Evolutionary conservation across 2,329 filamentous ascomycete genomes (phyloP), one percentile per base, ranked within the genome.

Genomic region (Zymoseptoria tritici): DNA sequence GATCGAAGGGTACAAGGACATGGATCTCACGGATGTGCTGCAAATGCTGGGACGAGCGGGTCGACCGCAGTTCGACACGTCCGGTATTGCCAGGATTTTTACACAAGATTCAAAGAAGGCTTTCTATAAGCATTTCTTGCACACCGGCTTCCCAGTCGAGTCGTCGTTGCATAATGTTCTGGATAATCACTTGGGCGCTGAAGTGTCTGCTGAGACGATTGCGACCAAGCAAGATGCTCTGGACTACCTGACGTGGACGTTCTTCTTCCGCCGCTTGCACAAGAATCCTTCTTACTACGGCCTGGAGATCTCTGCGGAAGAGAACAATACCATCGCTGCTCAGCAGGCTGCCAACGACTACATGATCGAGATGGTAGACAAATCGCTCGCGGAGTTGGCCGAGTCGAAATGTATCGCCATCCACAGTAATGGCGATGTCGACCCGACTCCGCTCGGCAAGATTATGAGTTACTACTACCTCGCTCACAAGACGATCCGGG

Each of bases 401-500:
- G 83, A 89, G 63, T 97, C 92, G 1, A 87, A 87, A 57, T 99
- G 94, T 77, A 85, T 96, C 16, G 82, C 87, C 19, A 81, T 95
- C 2, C 88, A 90, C 69, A 86, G 88, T 52, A 96, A 94, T 65
- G 93, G 93, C 51, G 89, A 96, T 67, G 86, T 99, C 26, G 89
- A 96, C 67, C 80, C 93, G 0, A 97, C 94, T 0, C 87, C 93
- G 0, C 82, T 97, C 6, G 94, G 94, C 69, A 97, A 96, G 78
- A 97, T 99, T 71, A 97, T 97, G 91, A 96, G 90, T 74, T 99
- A 97, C 80, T 99, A 99, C 81, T 99, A 99, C 72, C 86, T 80
- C 54, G 95, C 92, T 0, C 94, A 99, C 78, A 89, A 89, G 75
- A 99, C 94, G 0, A 91, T 99, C 68, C 89, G 94, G 1, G 87